These are phyloP conservation scores for Cinchona pubescens DNA, from an alignment of 257 asterid genomes.

Conservation along the genomic window DNA sequence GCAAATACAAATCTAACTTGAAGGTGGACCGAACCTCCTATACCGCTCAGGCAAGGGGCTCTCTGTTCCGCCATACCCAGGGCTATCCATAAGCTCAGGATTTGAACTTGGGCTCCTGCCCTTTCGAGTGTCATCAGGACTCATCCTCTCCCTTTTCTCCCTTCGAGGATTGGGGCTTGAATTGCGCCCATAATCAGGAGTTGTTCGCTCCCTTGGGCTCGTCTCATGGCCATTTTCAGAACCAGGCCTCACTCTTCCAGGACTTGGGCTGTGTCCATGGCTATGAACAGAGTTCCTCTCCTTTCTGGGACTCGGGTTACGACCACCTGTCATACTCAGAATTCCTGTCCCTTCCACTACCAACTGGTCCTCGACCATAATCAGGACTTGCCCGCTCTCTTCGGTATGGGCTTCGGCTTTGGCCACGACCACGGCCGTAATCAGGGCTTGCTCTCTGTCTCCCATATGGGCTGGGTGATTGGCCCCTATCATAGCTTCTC, in stretches of 20 bases:
- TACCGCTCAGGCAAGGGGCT: slow-evolving; percentile 42
- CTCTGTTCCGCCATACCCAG: slow-evolving; percentile 46
- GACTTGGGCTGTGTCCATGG: slow-evolving; percentile 35
- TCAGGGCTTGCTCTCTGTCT: slow-evolving; percentile 76
- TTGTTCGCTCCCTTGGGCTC: slow-evolving; percentile 29
- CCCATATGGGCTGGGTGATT: slow-evolving; percentile 59
- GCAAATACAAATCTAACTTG: not conserved
- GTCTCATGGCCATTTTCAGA: slow-evolving; percentile 31
- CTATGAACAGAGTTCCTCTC: slow-evolving; percentile 34
- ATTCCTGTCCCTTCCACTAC: slow-evolving; percentile 41
- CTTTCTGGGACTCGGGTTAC: slow-evolving; percentile 44
- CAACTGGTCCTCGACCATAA: slow-evolving; percentile 46
- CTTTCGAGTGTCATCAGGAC: slow-evolving; percentile 37
- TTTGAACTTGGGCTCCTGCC: slow-evolving; percentile 34
- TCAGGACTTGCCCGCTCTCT: slow-evolving; percentile 63
- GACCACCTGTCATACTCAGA: slow-evolving; percentile 26
- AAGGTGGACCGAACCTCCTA: slow-evolving; percentile 39
- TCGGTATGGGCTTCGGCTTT: slow-evolving; percentile 43
- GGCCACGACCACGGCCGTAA: slow-evolving; percentile 58
- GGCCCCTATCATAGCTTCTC: slow-evolving; percentile 53
- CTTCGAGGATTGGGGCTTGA: slow-evolving; percentile 38
- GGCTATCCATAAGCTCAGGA: slow-evolving; percentile 29
- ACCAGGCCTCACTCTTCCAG: slow-evolving; percentile 36
- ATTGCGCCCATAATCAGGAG: slow-evolving; percentile 39
- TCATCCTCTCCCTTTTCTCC: slow-evolving; percentile 39